Base-by-base conservation (phyloP, 73 alveolate species). In the Symbiodinium natans region DNA sequence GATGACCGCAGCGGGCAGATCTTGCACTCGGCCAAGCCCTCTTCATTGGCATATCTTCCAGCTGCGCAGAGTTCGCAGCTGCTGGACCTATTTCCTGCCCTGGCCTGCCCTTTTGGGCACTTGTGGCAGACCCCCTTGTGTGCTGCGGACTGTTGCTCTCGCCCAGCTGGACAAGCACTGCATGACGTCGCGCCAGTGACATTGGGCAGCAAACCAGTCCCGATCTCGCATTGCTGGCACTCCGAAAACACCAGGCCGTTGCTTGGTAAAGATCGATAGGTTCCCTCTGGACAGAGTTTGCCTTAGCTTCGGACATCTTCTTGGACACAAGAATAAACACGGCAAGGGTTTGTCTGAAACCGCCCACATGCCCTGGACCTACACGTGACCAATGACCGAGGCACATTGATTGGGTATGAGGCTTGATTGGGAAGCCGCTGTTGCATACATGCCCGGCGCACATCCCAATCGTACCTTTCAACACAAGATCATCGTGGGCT, bases 151-250 rank as follows among this genome's bases (percentile, higher is more conserved):
- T 19, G 36, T 52, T 52, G 71, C 40, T 63, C 80, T 29, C 80
- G 80, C 33, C 80, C 80, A 63, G 80, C 80, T 13, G 80, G 80
- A 29, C 80, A 63, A 63, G 80, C 80, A 29, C 80, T 29, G 80
- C 80, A 63, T 23, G 19, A 0, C 0, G 80, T 63, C 3, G 80
- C 80, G 1, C 80, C 80, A 31, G 80, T 63, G 2, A 63, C 80
- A 9, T 36, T 36, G 36, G 80, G 80, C 13, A 63, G 80, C 80
- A 63, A 63, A 29, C 80, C 80, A 29, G 80, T 63, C 80, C 80
- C 80, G 1, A 63, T 17, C 80, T 63, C 80, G 36, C 80, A 63
- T 9, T 63, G 80, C 80, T 63, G 80, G 80, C 80, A 63, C 38
- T 23, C 80, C 80, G 80, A 63, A 63, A 63, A 63, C 29, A 63